phyloP scores from a whole-genome alignment of 179 eudicot genomes.

The Actinidia chinensis region DNA sequence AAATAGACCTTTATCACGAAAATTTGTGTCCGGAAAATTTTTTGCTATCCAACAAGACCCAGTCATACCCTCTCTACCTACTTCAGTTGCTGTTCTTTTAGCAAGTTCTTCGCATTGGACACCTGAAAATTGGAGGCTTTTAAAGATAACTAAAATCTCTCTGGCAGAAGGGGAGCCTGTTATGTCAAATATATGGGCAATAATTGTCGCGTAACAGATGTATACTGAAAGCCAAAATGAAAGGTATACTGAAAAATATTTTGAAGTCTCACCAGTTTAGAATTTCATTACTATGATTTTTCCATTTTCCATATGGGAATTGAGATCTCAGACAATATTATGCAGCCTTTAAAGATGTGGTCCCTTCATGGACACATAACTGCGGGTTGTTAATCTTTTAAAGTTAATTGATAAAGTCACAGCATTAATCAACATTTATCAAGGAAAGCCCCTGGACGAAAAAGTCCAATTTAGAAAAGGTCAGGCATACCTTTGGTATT shows the following conservation, averaged over 20 bases:
- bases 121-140: not conserved
- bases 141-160: slow-evolving; percentile 3
- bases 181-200: no score
- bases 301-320: not conserved
- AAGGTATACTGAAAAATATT: no score
- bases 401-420: no score
- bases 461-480: not conserved
- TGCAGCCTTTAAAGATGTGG: not conserved
- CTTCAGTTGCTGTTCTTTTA: not conserved
- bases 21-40: not conserved
- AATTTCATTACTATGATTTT: not conserved
- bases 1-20: not conserved
- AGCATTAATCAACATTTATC: not conserved
- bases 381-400: no score
- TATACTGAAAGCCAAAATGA: not conserved
- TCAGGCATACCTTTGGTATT: slow-evolving; percentile 56
- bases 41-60: not conserved
- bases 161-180: no score
- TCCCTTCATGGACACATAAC: not conserved
- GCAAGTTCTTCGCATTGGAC: not conserved
- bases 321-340: not conserved
- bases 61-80: not conserved
- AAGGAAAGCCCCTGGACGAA: not conserved
- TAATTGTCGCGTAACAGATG: no score
- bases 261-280: not conserved